Evolutionary conservation across 805 yeast genomes (phyloP).

Genomic region (Monosporozyma siamensis): DNA sequence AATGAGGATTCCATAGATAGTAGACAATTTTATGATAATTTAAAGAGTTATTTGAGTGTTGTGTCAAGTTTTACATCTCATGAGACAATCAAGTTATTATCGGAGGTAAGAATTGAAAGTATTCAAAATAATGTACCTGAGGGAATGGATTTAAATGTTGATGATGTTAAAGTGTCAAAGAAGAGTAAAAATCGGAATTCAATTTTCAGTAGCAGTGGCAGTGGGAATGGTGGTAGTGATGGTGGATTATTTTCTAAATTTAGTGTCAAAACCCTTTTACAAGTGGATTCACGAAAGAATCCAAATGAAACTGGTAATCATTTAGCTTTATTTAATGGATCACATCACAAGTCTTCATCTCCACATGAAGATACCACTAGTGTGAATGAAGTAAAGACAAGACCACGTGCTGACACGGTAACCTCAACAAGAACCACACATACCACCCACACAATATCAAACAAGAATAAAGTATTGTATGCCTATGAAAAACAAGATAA

Average conservation of each 20-base stretch:
- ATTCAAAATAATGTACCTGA: slow-evolving; percentile 72
- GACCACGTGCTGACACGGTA: not conserved
- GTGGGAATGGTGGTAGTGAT: not conserved
- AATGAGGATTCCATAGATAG: slow-evolving; percentile 39
- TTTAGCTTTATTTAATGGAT: not conserved
- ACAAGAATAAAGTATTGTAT: slow-evolving; percentile 46
- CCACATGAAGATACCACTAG: not conserved
- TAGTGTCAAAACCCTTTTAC: slow-evolving; percentile 8
- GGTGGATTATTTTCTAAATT: slow-evolving; percentile 39
- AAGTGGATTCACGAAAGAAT: not conserved
- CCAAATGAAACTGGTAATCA: not conserved
- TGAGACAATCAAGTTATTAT: slow-evolving; percentile 63
- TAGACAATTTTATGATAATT: slow-evolving; percentile 30
- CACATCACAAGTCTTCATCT: not conserved
- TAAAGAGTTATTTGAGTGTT: slow-evolving; percentile 42
- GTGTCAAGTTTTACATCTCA: slow-evolving; percentile 58
- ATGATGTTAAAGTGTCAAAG: slow-evolving; percentile 35
- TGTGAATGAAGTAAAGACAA: not conserved
- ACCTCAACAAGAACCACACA: too few relatives aligned
- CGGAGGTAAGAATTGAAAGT: slow-evolving; percentile 84
- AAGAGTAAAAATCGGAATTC: slow-evolving; percentile 37
- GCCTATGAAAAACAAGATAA: slow-evolving; percentile 57
- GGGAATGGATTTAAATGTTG: slow-evolving; percentile 57
- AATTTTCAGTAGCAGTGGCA: slow-evolving; percentile 8
- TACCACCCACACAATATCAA: too few relatives aligned